Percentiles rank a stretch among this genome's conserved stretches.
Conservation (phyloP, 768 basidiomycete genomes). For the Mycena floridula region DNA sequence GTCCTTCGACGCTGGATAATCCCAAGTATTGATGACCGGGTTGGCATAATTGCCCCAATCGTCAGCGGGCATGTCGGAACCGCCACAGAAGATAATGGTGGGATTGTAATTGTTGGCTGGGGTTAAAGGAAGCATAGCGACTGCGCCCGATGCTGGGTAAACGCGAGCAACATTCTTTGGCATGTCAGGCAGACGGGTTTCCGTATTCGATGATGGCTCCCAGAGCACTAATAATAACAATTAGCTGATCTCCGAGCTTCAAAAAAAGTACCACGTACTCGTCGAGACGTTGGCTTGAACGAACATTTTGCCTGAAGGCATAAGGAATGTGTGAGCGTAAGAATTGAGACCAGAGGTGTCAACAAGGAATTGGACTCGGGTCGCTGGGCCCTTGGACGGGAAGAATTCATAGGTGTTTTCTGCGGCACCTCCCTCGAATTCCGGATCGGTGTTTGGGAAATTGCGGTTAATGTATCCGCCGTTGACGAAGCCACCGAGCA, state of each 20-base stretch:
- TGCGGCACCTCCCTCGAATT: slow-evolving; percentile 58
- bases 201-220: slow-evolving; percentile 51
- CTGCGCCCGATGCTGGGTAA: slow-evolving; percentile 86
- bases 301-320: slow-evolving; percentile 74
- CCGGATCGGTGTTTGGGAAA: slow-evolving; percentile 60
- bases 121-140: slow-evolving; percentile 87
- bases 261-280: slow-evolving; percentile 32
- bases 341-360: slow-evolving; percentile 73
- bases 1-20: slow-evolving; percentile 60
- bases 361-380: slow-evolving; percentile 61
- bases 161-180: slow-evolving; percentile 70
- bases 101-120: slow-evolving; percentile 84
- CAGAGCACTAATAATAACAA: slow-evolving; percentile 13
- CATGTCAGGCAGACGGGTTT: slow-evolving; percentile 66
- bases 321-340: slow-evolving; percentile 69
- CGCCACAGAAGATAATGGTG: slow-evolving; percentile 88
- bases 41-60: slow-evolving; percentile 74
- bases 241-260: not conserved
- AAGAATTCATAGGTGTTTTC: slow-evolving; percentile 84
- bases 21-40: slow-evolving; percentile 71
- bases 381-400: slow-evolving; percentile 50
- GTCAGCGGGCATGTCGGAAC: slow-evolving; percentile 66
- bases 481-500: slow-evolving; percentile 77
- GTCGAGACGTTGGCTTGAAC: slow-evolving; percentile 80
- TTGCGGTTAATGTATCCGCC: slow-evolving; percentile 81